Evolutionary conservation across 805 yeast genomes (phyloP).

Genomic region (Kluyveromyces nonfermentans): DNA sequence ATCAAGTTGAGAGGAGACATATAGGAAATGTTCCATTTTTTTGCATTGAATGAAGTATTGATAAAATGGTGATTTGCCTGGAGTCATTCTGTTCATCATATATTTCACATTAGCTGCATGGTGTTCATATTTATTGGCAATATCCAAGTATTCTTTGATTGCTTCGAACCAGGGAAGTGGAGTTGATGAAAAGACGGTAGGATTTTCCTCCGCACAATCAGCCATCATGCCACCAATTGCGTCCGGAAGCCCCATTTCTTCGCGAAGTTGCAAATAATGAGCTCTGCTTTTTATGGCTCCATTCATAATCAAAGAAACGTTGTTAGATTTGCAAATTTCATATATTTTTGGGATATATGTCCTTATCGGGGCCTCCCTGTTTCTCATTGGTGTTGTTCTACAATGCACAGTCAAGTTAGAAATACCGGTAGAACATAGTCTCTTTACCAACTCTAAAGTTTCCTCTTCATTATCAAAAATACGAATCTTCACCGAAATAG

Average conservation of each 20-base stretch:
- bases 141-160: conserved; percentile 44
- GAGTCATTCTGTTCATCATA: conserved; percentile 66
- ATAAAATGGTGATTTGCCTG: conserved; percentile 60
- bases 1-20: conserved; percentile 14
- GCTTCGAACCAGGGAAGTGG: conserved; percentile 46
- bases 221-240: conserved; percentile 92
- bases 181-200: conserved; percentile 53
- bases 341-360: conserved; percentile 56
- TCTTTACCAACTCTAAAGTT: conserved; percentile 49
- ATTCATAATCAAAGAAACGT: conserved; percentile 70
- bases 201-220: conserved; percentile 78
- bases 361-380: conserved; percentile 72
- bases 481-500: conserved; percentile 87
- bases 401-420: conserved; percentile 84
- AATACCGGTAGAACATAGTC: conserved; percentile 69
- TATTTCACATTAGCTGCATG: conserved; percentile 70
- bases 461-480: conserved; percentile 54
- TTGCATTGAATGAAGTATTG: conserved; percentile 48
- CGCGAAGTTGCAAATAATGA: conserved; percentile 47
- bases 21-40: conserved; percentile 39
- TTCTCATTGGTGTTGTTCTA: conserved; percentile 81
- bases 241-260: conserved; percentile 36
- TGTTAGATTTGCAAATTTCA: conserved; percentile 47
- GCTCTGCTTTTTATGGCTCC: conserved; percentile 55
- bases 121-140: conserved; percentile 51